Base-by-base conservation (phyloP, 805 yeast species). In the Nakazawaea wyomingensis region DNA sequence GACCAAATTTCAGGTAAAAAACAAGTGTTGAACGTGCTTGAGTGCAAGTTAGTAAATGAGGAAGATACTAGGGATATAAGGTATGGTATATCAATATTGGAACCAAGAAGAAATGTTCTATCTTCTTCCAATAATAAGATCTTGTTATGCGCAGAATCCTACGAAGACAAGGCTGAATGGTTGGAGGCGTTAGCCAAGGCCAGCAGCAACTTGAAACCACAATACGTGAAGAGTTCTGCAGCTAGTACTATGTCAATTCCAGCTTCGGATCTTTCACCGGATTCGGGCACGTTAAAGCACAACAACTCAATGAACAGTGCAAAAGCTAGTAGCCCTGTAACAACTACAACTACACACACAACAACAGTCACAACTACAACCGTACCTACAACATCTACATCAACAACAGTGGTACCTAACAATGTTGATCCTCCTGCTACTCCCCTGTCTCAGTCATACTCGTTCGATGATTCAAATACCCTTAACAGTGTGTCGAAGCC, bases 131-230 rank as follows among this genome's bases (percentile, higher is more conserved):
- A 47, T 39, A 60, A 54, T 39, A 51, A 44, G 19, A 54, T 55
- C 44, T 72, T 76, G 39, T 73, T 88, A 41, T 86, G 95, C 60
- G 83, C 93, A 2, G 95, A 89, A 57, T 78, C 83, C 7, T 83
- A 83, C 35, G 72, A 69, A 21, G 96, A 88, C 54, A 71, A 91
- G 44, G 90, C 83, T 53, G 65, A 65, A 8, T 85, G 95, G 93
- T 75, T 85, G 7, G 69, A 74, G 14, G 43, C 18, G 50, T 59
- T 44, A n/a, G 43, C 37, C 4, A 44, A 44, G 17, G 40, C 33
- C 19, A 34, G 43, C 8, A 37, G 37, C 14, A 35, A 27, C 14
- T 14, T 21, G 17, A 28, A 10, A 11, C 21, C 22, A 21, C 28
- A 27, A 4, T 14, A 19, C 4, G 10, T 40, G 19, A 40, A 40